Evolutionary conservation across 495 filamentous ascomycete species (phyloP), one percentile per base, ranked within the genome.

Genomic region (Xylaria sp.): DNA sequence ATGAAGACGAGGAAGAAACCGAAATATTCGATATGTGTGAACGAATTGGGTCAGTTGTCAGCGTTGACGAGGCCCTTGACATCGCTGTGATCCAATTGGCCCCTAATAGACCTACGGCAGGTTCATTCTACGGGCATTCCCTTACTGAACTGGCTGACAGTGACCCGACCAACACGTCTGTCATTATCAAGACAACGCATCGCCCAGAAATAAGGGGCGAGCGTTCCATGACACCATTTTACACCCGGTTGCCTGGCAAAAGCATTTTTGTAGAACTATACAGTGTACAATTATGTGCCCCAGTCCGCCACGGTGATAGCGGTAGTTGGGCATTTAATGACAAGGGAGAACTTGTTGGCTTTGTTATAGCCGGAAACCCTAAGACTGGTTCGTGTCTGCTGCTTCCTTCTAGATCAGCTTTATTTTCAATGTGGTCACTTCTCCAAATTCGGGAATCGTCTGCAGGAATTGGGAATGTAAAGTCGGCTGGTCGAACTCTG

Each of bases 251-350:
- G 21, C 66, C 66, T 19, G 66, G 52, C 9, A 59, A 21, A 21
- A 68, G 29, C n/a, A 59, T 37, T 26, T 68, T 68, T 21, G 17
- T 58, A 7, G 55, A 33, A 29, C 40, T 68, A 21, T 53, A 68
- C 53, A 61, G 52, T 40, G 52, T 33, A 44, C 66, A 46, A 37
- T 21, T 68, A 46, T 33, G 40, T 15, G 61, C 52, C 9, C 48
- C 66, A 24, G 12, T 61, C 3, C 40, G 40, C 19, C 52, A 21
- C 14, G 53, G 66, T 37, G 66, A 68, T 26, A 58, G 52, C 7
- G 66, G 66, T 21, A 68, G 66, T 14, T 68, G 66, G 52, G 66
- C 55, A 35, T 68, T 43, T 15, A 19, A 48, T 37, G n/a, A 26
- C 33, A n/a, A 21, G 1, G 53, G 66, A 33, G 19, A 31, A 6